Evolutionary conservation across 1,139 yeast genomes (phyloP).

Genomic region (Candida pseudoviswanathii): DNA sequence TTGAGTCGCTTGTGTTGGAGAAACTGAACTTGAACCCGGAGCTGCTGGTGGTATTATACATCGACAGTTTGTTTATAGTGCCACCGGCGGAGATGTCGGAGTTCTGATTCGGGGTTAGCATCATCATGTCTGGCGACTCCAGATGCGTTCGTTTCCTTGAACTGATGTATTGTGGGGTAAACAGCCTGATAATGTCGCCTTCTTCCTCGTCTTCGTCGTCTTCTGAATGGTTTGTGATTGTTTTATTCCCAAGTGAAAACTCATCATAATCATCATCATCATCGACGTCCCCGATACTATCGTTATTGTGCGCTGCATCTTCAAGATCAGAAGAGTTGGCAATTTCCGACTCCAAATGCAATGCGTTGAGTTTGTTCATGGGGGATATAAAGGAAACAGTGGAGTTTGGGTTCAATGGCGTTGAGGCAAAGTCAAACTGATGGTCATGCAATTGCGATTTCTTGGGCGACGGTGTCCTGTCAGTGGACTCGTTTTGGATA

Average conservation of each 20-base stretch:
- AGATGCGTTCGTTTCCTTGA: conserved; percentile 14
- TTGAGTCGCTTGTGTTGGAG: conserved; percentile 29
- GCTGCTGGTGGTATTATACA: conserved; percentile 9
- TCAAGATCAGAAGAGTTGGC: conserved; percentile 6
- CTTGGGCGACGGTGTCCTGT: conserved; percentile 18
- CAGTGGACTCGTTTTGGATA: conserved; percentile 2
- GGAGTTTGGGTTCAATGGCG: conserved; percentile 29
- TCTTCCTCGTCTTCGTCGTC: conserved; percentile 8
- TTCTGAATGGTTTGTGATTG: conserved; percentile 17
- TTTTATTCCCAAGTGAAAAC: conserved; percentile 21
- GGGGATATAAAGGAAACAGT: conserved; percentile 41
- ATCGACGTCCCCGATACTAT: conserved; percentile 11
- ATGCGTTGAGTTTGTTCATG: conserved; percentile 31
- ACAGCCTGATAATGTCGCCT: conserved; percentile 1
- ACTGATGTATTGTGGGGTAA: conserved; percentile 12
- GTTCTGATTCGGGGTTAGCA: conserved; percentile 10
- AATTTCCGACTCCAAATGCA: conserved; percentile 24
- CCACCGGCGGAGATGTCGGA: conserved; percentile 5
- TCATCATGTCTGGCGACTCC: conserved; percentile 13
- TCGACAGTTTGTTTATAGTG: conserved; percentile 9
- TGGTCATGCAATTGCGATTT: conserved; percentile 1
- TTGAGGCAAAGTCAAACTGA: conserved; percentile 28
- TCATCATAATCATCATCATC: conserved; percentile 17
- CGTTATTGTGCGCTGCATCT: conserved; percentile 4
- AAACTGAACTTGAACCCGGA: conserved; percentile 28